A percentile compares a stretch with the other conserved stretches of the same genome.
Conservation (phyloP, 192 early-diverging fungal genomes). For the Backusella mclennaniae region DNA sequence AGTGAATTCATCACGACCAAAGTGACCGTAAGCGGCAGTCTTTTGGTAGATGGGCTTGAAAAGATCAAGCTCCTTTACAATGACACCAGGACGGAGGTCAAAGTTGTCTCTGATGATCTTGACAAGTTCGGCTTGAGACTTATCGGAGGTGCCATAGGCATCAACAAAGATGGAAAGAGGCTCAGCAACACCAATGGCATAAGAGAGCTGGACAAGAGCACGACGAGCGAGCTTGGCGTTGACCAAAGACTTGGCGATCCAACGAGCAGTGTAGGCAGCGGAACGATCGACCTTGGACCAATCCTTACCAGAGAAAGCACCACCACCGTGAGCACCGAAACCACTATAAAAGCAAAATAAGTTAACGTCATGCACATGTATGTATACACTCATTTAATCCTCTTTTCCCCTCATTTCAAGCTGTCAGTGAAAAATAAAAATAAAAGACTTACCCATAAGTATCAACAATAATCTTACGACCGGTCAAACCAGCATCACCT, state of each 20-base stretch:
- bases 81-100: conserved; percentile 97
- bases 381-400: background rate
- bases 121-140: conserved; percentile 89
- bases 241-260: conserved; percentile 98
- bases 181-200: conserved; percentile 98
- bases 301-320: conserved; percentile 99
- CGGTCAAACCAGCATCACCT: conserved; percentile 99
- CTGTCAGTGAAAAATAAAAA: background rate
- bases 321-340: conserved; percentile 65
- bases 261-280: conserved; percentile 96
- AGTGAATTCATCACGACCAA: conserved; percentile 88
- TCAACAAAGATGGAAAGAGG: conserved; percentile 96
- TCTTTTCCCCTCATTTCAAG: background rate
- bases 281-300: conserved; percentile 99
- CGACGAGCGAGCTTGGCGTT: conserved; percentile 91
- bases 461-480: conserved; percentile 50
- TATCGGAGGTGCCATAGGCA: conserved; percentile 93
- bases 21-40: conserved; percentile 96
- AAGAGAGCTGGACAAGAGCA: conserved; percentile 92
- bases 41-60: conserved; percentile 97
- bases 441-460: conserved; percentile 25
- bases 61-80: conserved; percentile 97
- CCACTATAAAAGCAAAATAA: conserved; percentile 16
- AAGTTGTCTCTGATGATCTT: conserved; percentile 97
- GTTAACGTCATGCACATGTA: background rate